Evolutionary conservation across 2,329 filamentous ascomycete species (phyloP), one percentile per base, ranked within the genome.

Genomic region (Volutella citrinella): DNA sequence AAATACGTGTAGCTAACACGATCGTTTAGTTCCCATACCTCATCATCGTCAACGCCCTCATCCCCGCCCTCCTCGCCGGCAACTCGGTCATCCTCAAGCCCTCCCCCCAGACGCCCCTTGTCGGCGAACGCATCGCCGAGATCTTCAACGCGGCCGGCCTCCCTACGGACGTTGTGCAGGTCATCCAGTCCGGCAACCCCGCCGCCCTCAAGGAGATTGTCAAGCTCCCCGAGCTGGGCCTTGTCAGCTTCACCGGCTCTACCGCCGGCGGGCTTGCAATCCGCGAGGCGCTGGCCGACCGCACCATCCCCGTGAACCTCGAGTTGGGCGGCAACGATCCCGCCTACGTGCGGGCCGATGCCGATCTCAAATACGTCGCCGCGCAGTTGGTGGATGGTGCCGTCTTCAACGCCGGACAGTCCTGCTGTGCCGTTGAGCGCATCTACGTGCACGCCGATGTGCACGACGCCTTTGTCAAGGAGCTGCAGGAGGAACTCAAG

Each of bases 11-110:
- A n/a, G n/a, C n/a, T n/a, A n/a, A n/a, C n/a, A n/a, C n/a, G n/a
- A n/a, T n/a, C n/a, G n/a, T n/a, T n/a, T n/a, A 94, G 87, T 96
- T 96, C 56, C 90, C 90, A 11, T 96, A 95, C 60, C 71, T 96
- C 31, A 94, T 90, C 47, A 78, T 95, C 18, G 78, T 95, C 57
- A 96, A 96, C 69, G 89, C 87, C 11, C 71, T 96, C 37, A 79
- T 96, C 42, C 90, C 90, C 11, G 90, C 90, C 9, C 72, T 96
- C 18, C 73, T 96, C 20, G 80, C 87, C 14, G 90, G 90, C 19
- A 94, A 96, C 65, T 81, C 82, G 2, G 86, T 96, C 34, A 90
- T 96, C 42, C 68, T 96, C 32, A 96, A 96, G 67, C 90, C 90
- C 12, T 94, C 87, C 7, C 90, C 90, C 6, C 90, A 96, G 63